Evolutionary conservation across 768 basidiomycete species (phyloP), one percentile per base, ranked within the genome.

Genomic region (Hemileccinum rubropunctum): DNA sequence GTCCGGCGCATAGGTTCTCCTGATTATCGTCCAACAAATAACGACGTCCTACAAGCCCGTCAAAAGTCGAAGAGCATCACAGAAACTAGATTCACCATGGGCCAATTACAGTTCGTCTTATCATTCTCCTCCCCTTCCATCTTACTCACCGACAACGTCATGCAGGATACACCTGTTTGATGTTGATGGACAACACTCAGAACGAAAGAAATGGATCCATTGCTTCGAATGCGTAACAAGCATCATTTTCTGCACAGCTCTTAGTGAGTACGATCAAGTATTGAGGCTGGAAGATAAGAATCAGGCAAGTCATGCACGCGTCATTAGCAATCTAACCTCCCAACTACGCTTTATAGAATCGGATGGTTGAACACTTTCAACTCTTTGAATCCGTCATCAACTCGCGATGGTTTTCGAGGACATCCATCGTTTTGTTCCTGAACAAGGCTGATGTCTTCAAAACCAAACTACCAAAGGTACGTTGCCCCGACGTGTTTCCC

Each of bases 11-110:
- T 98, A 64, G 91, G 89, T 2, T 68, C 80, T 2, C 76, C 81
- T 0, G 83, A 81, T n/a, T 98, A 95, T 61, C 73, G 87, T 0
- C 94, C 94, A 0, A 88, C 84, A 17, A 88, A 91, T 61, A 83
- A 79, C 6, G 94, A 98, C 62, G 88, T 95, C 3, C 73, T 98
- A 23, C 76, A 91, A 21, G 91, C 91, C 15, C 81, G 92, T 55
- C 82, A 83, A 50, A 95, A 95, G 74, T 91, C 85, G 47, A 85
- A 88, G 3, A 92, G 93, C n/a, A 95, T 98, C 59, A 85, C 83
- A 6, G 94, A 98, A 71, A 97, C 94, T 8, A 71, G 86, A 61
- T 90, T 91, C 50, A 76, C 74, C 12, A 80, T 89, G 77, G 88
- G 86, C 3, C 79, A 75, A 43, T 63, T 82, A 6, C 79, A 79